Evolutionary conservation across 1,139 yeast genomes (phyloP), one percentile per base, ranked within the genome.

Genomic region (Nakaseomyces delphensis): DNA sequence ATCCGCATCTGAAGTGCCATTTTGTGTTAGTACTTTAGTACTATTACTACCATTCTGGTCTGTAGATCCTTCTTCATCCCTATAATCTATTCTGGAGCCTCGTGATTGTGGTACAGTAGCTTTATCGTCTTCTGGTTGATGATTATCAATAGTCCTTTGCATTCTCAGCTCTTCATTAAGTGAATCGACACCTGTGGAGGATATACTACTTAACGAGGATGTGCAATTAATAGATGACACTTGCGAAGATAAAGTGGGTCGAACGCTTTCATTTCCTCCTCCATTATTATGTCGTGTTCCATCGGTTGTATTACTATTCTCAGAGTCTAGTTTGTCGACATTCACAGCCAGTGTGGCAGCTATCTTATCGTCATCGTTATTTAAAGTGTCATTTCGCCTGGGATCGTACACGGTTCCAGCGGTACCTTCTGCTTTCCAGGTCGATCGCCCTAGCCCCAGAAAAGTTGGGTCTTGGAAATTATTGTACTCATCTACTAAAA

Each of bases 381-480:
- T 18, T 19, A 4, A 13, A 8, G 16, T 16, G 4, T 10, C 24
- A 11, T 31, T 16, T 14, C 14, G 15, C 6, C 18, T 20, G 16
- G 37, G 15, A 18, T 33, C 27, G n/a, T 33, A 33, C n/a, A 21
- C 37, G 10, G 37, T 33, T 2, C 37, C 37, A 14, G 37, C 37
- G 11, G 37, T 21, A 10, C 37, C 37, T 33, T 33, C 37, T 10
- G 24, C 19, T 31, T 39, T 32, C 41, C 41, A 39, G 25, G 25
- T 39, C 7, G 41, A 30, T 19, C 30, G 30, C 11, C 36, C 51
- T 41, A 50, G 48, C 25, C 51, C 52, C 30, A 56, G 42, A 44
- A 57, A 56, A 14, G 49, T 43, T 21, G 53, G 49, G 35, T 58
- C 60, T 31, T 53, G 49, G 40, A 59, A 57, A 38, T 57, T 59